A percentile compares a stretch with the other conserved stretches of the same genome.
Evolutionary conservation across 2,329 filamentous ascomycete species (phyloP).

Genomic region (Tympanopsis confertula): DNA sequence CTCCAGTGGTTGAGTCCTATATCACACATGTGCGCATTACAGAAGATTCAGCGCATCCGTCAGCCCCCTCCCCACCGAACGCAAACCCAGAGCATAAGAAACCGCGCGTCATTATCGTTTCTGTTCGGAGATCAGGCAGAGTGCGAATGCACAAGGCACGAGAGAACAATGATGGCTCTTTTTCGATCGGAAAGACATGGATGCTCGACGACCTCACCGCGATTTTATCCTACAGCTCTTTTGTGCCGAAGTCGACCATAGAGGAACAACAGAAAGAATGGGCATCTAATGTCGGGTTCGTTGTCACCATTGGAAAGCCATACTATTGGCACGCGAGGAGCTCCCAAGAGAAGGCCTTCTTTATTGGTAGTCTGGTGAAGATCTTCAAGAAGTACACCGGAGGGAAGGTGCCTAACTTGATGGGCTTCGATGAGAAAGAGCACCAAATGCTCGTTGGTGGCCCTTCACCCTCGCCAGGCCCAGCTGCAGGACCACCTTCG

Average conservation of each 20-base stretch:
- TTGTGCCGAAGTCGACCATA: slow-evolving; percentile 27
- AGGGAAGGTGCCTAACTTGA: slow-evolving; percentile 51
- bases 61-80: slow-evolving; percentile 50
- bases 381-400: slow-evolving; percentile 67
- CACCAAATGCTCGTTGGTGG: slow-evolving; percentile 36
- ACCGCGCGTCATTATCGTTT: slow-evolving; percentile 56
- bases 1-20: slow-evolving; percentile 59
- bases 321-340: slow-evolving; percentile 67
- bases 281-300: slow-evolving; percentile 53
- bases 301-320: slow-evolving; percentile 57
- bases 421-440: slow-evolving; percentile 53
- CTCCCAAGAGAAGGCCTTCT: slow-evolving; percentile 65
- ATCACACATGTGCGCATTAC: slow-evolving; percentile 64
- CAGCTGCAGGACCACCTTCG: too few relatives aligned
- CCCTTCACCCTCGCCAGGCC: slow-evolving; percentile 5
- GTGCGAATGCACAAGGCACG: slow-evolving; percentile 66
- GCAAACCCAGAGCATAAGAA: slow-evolving; percentile 53
- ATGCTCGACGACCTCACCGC: slow-evolving; percentile 56
- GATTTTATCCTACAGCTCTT: slow-evolving; percentile 45
- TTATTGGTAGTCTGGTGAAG: slow-evolving; percentile 63
- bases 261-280: slow-evolving; percentile 40
- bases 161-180: slow-evolving; percentile 61
- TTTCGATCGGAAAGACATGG: slow-evolving; percentile 71
- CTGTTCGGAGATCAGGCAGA: slow-evolving; percentile 56
- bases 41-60: slow-evolving; percentile 57